Conservation (phyloP, 768 basidiomycete genomes). For the Auricularia auricula-judae region DNA sequence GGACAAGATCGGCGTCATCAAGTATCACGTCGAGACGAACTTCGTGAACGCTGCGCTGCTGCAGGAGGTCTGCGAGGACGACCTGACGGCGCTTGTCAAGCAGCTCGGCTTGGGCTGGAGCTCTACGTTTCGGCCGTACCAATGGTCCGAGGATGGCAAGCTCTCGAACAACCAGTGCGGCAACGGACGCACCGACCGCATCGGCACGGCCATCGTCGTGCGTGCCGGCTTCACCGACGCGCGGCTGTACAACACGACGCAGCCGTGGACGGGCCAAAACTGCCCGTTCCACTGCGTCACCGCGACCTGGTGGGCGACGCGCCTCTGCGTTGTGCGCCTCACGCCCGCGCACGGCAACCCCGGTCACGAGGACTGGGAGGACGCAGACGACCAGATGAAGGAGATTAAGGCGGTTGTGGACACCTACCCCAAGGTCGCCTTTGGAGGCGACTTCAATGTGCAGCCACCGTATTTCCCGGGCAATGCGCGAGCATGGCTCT, state of each 20-base stretch:
- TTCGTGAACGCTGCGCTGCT: neutral
- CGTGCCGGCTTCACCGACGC: neutral
- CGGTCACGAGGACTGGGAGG: neutral
- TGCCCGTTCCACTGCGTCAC: neutral
- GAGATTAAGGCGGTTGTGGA: neutral
- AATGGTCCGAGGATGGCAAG: neutral
- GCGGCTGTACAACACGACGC: neutral
- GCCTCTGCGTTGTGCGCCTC: neutral
- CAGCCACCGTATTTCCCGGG: neutral
- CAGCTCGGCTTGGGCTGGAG: neutral
- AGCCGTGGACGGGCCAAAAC: neutral
- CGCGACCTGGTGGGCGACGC: neutral
- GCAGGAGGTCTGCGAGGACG: neutral
- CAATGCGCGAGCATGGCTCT: neutral
- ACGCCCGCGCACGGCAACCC: neutral
- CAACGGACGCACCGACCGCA: neutral
- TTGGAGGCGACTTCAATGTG: neutral
- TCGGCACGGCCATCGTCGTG: neutral
- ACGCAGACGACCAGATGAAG: slow-evolving; percentile 20
- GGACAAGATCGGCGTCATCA: neutral
- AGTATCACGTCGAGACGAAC: neutral
- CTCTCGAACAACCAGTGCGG: neutral
- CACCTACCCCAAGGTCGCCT: neutral
- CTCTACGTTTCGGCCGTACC: neutral
- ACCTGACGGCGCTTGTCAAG: neutral